phyloP scores from a whole-genome alignment of 805 yeast genomes.

The Candida endomychidarum region DNA sequence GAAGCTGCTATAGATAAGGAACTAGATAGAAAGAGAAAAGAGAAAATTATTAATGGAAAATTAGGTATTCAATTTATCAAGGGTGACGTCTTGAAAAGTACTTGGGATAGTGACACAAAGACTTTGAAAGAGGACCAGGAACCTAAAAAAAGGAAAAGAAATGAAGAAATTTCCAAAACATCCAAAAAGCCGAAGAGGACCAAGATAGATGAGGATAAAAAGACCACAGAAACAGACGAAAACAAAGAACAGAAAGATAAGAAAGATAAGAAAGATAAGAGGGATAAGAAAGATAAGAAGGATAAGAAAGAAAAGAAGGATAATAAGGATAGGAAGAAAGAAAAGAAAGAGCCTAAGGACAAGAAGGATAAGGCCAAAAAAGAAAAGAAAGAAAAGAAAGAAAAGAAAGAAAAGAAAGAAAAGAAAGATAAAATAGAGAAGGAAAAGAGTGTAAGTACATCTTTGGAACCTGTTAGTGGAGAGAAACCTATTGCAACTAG shows the following conservation, averaged over 20 bases:
- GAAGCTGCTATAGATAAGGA: conserved; percentile 65
- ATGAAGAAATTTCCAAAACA: conserved; percentile 11
- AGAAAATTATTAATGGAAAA: conserved; percentile 74
- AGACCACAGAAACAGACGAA: conserved; percentile 34
- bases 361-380: conserved; percentile 23
- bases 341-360: conserved; percentile 23
- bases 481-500: conserved; percentile 31
- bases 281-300: conserved; percentile 21
- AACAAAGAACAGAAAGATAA: conserved; percentile 18
- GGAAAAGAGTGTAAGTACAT: conserved; percentile 5
- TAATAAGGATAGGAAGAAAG: conserved; percentile 19
- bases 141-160: conserved; percentile 19
- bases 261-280: conserved; percentile 19
- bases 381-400: conserved; percentile 24
- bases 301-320: conserved; percentile 23
- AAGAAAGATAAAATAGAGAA: conserved; percentile 11
- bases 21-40: conserved; percentile 65
- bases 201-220: conserved; percentile 44
- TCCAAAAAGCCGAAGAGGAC: not conserved
- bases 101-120: conserved; percentile 68
- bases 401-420: conserved; percentile 17
- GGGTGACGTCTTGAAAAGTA: conserved; percentile 80
- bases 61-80: conserved; percentile 86
- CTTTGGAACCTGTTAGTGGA: conserved; percentile 6
- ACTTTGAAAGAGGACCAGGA: conserved; percentile 20